Evolutionary conservation across 352 stramenopile genomes (phyloP), one percentile per base, ranked within the genome.

Genomic region (Globisporangium nagaii): DNA sequence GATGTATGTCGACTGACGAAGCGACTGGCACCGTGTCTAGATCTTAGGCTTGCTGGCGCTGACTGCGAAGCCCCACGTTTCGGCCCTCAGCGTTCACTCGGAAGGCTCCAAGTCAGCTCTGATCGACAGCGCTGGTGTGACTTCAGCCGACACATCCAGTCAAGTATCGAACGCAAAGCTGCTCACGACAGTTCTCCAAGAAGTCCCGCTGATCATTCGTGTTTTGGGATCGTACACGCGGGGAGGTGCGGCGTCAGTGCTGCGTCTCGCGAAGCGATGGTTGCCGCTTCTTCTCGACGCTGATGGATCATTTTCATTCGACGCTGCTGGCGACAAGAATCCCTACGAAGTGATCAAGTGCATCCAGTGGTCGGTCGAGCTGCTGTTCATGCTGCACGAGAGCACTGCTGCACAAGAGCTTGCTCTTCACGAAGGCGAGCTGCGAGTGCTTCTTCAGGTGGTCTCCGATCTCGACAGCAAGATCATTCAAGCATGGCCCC

Each of bases 341-440:
- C n/a, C 20, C 2, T 47, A 34, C 12, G 62, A 66, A 44, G 42
- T 66, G 2, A 43, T 62, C 11, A 56, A 41, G 27, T 32, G 20
- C 11, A 52, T 70, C 41, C 52, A 53, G 10, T 66, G 58, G 57
- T 53, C 62, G 1, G 27, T 65, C 15, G 62, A 70, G 22, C 47
- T 70, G 22, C 32, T 70, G 22, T 47, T 56, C 34, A 34, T 62
- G n/a, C 40, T 70, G 1, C 37, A 50, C 12, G 49, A 41, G 9
- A 70, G 56, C 53, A 4, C 13, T 48, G 8, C 19, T 58, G 13
- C 22, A 10, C 11, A 37, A 17, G 11, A 47, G 1, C 47, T 70
- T 7, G 42, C 8, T 19, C 34, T 43, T n/a, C 30, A 45, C 10
- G 25, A 12, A 10, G 20, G 19, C 7, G 13, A 43, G 17, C 11